Conservation (phyloP, 306 rosid species). For the Pterocarpus santalinus region DNA sequence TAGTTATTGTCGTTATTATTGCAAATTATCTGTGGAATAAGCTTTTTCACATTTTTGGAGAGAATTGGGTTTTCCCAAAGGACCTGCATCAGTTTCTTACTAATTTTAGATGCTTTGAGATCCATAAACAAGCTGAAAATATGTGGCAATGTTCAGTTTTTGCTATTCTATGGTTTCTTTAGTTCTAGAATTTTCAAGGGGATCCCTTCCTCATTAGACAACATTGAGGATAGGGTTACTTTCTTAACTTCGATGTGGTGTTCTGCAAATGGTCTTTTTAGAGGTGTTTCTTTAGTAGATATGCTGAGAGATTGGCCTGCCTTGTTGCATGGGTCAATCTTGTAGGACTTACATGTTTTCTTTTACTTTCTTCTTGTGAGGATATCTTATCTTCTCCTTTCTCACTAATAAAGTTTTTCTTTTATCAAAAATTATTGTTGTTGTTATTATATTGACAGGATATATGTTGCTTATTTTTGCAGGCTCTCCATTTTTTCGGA, state of each 20-base stretch:
- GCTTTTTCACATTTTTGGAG: neutral
- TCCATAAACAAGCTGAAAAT: neutral
- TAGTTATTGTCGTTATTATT: neutral
- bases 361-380: neutral
- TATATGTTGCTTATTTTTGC: slow-evolving; percentile 49
- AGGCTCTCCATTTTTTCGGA: slow-evolving; percentile 93
- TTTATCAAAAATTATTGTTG: neutral
- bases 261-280: neutral
- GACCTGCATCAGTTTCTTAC: neutral
- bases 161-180: neutral
- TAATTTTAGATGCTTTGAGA: neutral
- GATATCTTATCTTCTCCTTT: neutral
- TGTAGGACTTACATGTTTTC: neutral
- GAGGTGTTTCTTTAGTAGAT: neutral
- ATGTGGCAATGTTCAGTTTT: neutral
- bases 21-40: neutral
- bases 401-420: neutral
- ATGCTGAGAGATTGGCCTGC: neutral
- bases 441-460: slow-evolving; percentile 13
- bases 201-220: neutral
- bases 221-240: neutral
- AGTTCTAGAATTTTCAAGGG: neutral
- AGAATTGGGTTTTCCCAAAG: neutral
- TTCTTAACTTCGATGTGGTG: too few relatives aligned
- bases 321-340: neutral